Evolutionary conservation across 306 rosid species (phyloP).

Genomic region (peach (Prunus persica)): DNA sequence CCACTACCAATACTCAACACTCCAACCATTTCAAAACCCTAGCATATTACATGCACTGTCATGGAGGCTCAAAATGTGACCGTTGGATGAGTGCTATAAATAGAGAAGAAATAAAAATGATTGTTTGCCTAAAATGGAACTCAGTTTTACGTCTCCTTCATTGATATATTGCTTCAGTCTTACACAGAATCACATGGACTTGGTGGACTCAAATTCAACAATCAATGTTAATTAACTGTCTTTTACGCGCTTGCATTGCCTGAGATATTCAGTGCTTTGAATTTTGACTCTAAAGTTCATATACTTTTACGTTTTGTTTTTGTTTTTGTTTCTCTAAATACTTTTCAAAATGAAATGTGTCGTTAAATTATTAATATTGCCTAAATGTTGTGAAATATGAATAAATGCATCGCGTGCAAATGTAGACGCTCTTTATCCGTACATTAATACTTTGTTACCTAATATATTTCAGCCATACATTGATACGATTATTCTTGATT

Average conservation of each 20-base stretch:
- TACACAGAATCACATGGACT: slow-evolving; percentile 2
- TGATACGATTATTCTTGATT: too few species aligned
- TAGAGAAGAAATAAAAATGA: background rate
- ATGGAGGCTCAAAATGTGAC: background rate
- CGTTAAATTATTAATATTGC: too few species aligned
- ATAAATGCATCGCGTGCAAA: too few species aligned
- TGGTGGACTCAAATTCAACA: background rate
- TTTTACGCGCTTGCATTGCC: background rate
- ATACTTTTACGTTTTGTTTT: too few species aligned
- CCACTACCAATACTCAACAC: background rate
- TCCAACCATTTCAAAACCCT: background rate
- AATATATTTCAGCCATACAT: too few species aligned
- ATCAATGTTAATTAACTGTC: background rate
- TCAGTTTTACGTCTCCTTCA: slow-evolving; percentile 1
- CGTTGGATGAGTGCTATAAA: background rate
- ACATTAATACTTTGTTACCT: too few species aligned
- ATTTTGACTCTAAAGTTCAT: too few species aligned
- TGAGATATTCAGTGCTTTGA: background rate
- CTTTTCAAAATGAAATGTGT: too few species aligned
- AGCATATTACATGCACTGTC: background rate
- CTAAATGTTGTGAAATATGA: too few species aligned
- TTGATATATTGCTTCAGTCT: background rate
- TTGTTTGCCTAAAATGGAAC: background rate
- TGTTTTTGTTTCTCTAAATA: too few species aligned
- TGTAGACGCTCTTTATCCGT: too few species aligned